These are phyloP conservation scores for Yarrowia divulgata DNA, from an alignment of 805 yeast species.

Conservation along the genomic window DNA sequence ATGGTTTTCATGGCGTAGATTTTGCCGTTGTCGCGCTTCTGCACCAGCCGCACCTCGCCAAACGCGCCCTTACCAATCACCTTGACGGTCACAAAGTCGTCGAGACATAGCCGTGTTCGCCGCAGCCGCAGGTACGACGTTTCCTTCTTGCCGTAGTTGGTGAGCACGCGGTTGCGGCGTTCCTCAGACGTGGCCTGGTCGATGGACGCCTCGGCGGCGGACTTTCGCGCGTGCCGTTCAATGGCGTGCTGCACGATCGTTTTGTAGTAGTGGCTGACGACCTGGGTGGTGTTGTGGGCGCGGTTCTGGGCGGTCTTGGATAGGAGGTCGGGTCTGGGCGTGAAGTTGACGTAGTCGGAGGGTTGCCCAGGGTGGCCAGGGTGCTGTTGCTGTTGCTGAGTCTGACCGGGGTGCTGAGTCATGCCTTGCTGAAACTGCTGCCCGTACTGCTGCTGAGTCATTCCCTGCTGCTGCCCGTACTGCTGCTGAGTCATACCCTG, in stretches of 20 bases:
- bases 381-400: slow-evolving; percentile 44
- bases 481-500: not conserved
- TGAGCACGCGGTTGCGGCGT: slow-evolving; percentile 80
- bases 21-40: slow-evolving; percentile 88
- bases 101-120: slow-evolving; percentile 80
- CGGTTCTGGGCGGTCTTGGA: slow-evolving; percentile 79
- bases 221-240: slow-evolving; percentile 91
- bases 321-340: slow-evolving; percentile 80
- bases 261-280: slow-evolving; percentile 83
- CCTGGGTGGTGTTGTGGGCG: slow-evolving; percentile 82
- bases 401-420: too few species aligned
- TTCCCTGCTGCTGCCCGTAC: not conserved
- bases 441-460: slow-evolving; percentile 39
- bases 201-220: slow-evolving; percentile 78
- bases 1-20: slow-evolving; percentile 94
- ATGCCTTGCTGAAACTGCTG: slow-evolving; percentile 40
- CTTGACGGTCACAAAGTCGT: slow-evolving; percentile 87
- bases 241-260: slow-evolving; percentile 89
- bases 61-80: slow-evolving; percentile 97
- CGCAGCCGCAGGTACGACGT: slow-evolving; percentile 84
- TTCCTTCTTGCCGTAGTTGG: slow-evolving; percentile 85
- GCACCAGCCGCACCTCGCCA: slow-evolving; percentile 95
- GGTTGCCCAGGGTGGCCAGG: slow-evolving; percentile 8
- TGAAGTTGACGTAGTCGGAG: slow-evolving; percentile 67
- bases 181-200: slow-evolving; percentile 62